These are phyloP conservation scores for Camelina laxa DNA, from an alignment of 345 rosid genomes.

Conservation along the genomic window DNA sequence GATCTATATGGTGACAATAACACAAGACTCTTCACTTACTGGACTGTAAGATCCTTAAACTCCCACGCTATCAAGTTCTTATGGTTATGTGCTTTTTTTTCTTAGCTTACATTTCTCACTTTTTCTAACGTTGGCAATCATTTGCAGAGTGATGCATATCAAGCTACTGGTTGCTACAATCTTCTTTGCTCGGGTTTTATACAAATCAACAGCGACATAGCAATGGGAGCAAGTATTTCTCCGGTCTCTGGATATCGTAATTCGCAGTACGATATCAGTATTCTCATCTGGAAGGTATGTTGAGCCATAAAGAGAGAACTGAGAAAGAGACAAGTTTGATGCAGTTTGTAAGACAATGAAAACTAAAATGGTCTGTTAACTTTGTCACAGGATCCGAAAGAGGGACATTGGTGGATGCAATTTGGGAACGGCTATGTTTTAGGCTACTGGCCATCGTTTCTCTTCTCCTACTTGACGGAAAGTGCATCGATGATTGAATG, in stretches of 20 bases:
- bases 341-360: neutral
- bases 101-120: neutral
- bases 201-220: slow-evolving; percentile 90
- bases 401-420: slow-evolving; percentile 99
- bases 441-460: slow-evolving; percentile 96
- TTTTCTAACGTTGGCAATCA: neutral
- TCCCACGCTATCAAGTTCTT: neutral
- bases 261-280: slow-evolving; percentile 95
- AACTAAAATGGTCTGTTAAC: slow-evolving; percentile 26
- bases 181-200: slow-evolving; percentile 96
- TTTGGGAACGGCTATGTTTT: slow-evolving; percentile 84
- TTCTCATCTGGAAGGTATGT: slow-evolving; percentile 94
- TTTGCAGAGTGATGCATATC: slow-evolving; percentile 95
- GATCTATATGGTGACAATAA: slow-evolving; percentile 99
- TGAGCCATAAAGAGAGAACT: neutral
- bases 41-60: slow-evolving; percentile 79
- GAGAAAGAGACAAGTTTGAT: neutral
- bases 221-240: slow-evolving; percentile 97
- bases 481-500: slow-evolving; percentile 97
- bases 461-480: slow-evolving; percentile 89
- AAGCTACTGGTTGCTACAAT: slow-evolving; percentile 98
- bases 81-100: neutral
- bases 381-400: slow-evolving; percentile 78
- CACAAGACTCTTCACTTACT: slow-evolving; percentile 98
- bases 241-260: slow-evolving; percentile 85